Percentiles rank a stretch among this genome's conserved stretches.
Evolutionary conservation across 352 stramenopile genomes (phyloP).

Genomic region (Phytopythium chamaehyphon): DNA sequence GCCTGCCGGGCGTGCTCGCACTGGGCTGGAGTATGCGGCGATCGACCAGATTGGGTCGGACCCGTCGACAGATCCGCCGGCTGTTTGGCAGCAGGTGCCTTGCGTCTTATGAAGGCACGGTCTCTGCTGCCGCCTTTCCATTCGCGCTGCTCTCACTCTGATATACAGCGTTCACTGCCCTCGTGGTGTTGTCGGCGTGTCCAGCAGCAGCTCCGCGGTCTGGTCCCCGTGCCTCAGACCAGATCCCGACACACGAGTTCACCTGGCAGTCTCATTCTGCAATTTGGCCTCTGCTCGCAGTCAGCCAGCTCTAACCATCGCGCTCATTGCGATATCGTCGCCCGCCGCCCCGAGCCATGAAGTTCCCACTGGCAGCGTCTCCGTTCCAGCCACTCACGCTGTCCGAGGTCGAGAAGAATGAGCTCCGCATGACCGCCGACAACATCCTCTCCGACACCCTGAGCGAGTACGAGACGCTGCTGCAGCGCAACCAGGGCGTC

Average conservation of each 20-base stretch:
- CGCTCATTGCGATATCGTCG: background rate
- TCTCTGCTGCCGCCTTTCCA: no score
- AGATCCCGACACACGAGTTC: background rate
- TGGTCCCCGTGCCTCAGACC: background rate
- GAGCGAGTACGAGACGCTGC: slow-evolving; percentile 35
- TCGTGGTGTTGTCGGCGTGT: no score
- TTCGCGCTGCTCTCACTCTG: no score
- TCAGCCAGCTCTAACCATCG: slow-evolving; percentile 3
- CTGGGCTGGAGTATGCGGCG: no score
- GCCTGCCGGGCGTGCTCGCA: no score
- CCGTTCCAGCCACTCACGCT: slow-evolving; percentile 24
- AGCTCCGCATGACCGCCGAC: slow-evolving; percentile 15
- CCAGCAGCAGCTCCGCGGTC: no score
- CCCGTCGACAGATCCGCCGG: no score
- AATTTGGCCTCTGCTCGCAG: background rate
- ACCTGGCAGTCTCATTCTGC: background rate
- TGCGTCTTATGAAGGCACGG: no score
- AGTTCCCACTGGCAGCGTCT: slow-evolving; percentile 32
- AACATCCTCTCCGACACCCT: slow-evolving; percentile 27
- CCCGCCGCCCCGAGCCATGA: slow-evolving; percentile 16
- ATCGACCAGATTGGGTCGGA: no score
- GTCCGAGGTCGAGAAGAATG: slow-evolving; percentile 18
- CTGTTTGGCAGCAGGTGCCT: no score
- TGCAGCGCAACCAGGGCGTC: slow-evolving; percentile 24
- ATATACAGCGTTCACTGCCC: no score